phyloP scores from a whole-genome alignment of 192 early-diverging fungal species.

The Podila horticola region DNA sequence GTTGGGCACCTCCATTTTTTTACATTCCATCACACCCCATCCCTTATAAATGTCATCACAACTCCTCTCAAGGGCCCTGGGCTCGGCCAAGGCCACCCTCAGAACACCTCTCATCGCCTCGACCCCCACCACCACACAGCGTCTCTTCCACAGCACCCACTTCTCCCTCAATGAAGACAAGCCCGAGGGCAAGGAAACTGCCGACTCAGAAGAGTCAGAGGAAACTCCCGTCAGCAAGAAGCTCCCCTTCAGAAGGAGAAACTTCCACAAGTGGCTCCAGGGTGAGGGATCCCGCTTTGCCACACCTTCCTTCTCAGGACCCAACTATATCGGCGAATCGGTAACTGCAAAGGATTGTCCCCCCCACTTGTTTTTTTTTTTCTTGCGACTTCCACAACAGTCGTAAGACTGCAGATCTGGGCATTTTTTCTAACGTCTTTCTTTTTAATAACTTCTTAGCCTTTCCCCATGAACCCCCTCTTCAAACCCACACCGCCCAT shows the following conservation, averaged over 20 bases:
- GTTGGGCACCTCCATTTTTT: background rate
- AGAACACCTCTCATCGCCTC: constrained; percentile 17
- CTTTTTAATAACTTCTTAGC: constrained; percentile 30
- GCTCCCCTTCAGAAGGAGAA: constrained; percentile 43
- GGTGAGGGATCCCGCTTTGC: constrained; percentile 31
- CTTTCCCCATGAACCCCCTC: constrained; percentile 92
- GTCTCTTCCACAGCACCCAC: constrained; percentile 31
- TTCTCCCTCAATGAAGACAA: constrained; percentile 12
- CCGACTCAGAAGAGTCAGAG: constrained; percentile 4
- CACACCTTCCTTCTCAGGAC: constrained; percentile 33
- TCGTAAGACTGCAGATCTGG: too few species aligned
- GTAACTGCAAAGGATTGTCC: constrained; percentile 3
- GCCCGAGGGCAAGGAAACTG: constrained; percentile 3
- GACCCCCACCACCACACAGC: constrained; percentile 10
- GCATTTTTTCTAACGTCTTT: background rate
- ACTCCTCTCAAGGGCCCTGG: constrained; percentile 30
- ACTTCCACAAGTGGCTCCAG: constrained; percentile 39
- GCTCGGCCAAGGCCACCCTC: constrained; percentile 23
- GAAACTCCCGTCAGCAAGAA: constrained; percentile 5
- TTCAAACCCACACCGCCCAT: constrained; percentile 86
- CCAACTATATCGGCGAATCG: constrained; percentile 40
- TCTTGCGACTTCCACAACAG: background rate
- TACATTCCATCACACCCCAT: background rate
- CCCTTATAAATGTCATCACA: constrained; percentile 2
- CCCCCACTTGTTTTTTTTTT: background rate